Base-by-base conservation (phyloP, 1,284 basidiomycete genomes). In the Ustilago hordei region DNA sequence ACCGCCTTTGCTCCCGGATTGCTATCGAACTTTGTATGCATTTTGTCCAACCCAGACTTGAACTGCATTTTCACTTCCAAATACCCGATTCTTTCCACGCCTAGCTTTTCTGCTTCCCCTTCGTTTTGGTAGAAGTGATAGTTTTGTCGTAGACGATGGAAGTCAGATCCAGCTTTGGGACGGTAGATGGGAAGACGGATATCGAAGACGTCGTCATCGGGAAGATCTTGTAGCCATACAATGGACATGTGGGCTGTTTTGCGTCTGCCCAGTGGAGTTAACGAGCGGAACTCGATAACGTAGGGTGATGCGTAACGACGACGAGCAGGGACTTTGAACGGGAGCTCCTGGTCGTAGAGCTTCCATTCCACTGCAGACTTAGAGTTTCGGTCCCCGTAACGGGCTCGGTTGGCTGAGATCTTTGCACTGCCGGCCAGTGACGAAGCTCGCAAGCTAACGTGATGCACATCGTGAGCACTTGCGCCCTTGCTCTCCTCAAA, bases 211-310 rank as follows among this genome's bases (percentile, higher is more conserved):
- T 77, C 78, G 60, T 81, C 79, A 47, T 81, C 79, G 2, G 60
- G 35, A 15, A 81, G n/a, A 41, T 81, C 79, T 59, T 79, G 76
- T 55, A 77, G 56, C 79, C 79, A 81, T 35, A 79, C 23, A 35
- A 77, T 78, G 50, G 58, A 64, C 59, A 79, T 69, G 45, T 72
- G 69, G 1, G 68, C 50, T 8, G 69, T 58, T 50, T 68, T 65
- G 39, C 57, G 60, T 34, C 58, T 47, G 34, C 79, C 74, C 1
- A 78, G 45, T n/a, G 74, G 65, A n/a, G 39, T 56, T n/a, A 64
- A 52, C 5, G 60, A 39, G 13, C 77, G 60, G 48, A 78, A 81
- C 60, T 81, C 79, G 47, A 81, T 60, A 53, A 81, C 61, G 48
- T 70, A 75, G 7, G 78, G 73, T 31, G 79, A 69, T 13, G 66